Percentiles rank a stretch among this genome's conserved stretches.
Conservation (phyloP, 805 yeast species). For the Cyberlindnera saturnus region DNA sequence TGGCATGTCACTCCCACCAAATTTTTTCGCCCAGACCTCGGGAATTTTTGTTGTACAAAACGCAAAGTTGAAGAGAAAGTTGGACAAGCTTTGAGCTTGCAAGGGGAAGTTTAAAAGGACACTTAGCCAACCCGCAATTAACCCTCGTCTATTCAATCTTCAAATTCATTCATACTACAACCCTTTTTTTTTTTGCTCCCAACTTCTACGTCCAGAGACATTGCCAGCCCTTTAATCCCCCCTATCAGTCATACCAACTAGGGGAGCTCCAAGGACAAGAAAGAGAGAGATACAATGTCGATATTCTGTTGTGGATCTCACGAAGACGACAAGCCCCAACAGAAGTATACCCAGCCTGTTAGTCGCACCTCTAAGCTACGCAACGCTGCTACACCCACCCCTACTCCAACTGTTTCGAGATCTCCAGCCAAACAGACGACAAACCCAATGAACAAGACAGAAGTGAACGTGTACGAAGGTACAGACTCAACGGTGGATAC, state of each 20-base stretch:
- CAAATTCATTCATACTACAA: too few relatives aligned
- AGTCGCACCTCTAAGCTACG: background rate
- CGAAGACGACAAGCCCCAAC: constrained; percentile 1
- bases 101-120: too few relatives aligned
- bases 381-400: background rate
- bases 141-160: too few relatives aligned
- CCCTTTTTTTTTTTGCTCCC: too few relatives aligned
- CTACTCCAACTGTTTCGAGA: background rate
- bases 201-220: too few relatives aligned
- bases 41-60: too few relatives aligned
- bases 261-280: background rate
- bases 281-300: constrained; percentile 1
- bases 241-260: background rate
- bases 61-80: too few relatives aligned
- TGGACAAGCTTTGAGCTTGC: too few relatives aligned
- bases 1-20: too few relatives aligned
- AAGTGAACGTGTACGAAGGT: constrained; percentile 24
- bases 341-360: background rate
- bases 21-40: too few relatives aligned
- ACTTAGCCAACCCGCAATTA: too few relatives aligned
- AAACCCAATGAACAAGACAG: constrained; percentile 12
- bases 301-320: constrained; percentile 7
- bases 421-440: background rate
- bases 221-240: too few relatives aligned
- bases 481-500: constrained; percentile 22